Base-by-base conservation (phyloP, 176 grass and related monocot genomes). In the Ensete glaucum region DNA sequence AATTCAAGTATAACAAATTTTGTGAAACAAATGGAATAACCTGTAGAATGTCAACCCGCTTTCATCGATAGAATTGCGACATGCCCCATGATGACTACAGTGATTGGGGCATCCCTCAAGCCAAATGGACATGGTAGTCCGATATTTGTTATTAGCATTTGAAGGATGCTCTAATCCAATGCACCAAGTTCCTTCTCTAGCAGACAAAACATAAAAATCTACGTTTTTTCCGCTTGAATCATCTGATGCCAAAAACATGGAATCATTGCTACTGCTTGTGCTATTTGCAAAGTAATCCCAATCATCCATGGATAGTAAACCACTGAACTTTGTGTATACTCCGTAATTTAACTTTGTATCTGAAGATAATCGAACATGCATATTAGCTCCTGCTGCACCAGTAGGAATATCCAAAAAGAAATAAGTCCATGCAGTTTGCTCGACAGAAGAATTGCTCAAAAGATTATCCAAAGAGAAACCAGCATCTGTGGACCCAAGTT, bases 161-260 rank as follows among this genome's bases (percentile, higher is more conserved):
- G 53, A 77, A 87, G 94, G 90, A 90, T 93, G 94, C 75, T 89
- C 91, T 76, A 98, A 64, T 57, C 75, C 94, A 81, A 98, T 77
- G 79, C 84, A 86, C 94, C 94, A 98, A 68, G 80, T 93, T 72
- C 94, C 94, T 74, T 98, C 94, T 72, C 85, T 93, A n/a, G 85
- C 86, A 87, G 93, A 98, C 76, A 98, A 88, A 79, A 98, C 83
- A 85, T 85, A 98, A 75, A 98, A 79, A 80, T 91, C 88, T 82
- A 98, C 88, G 25, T 69, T 83, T 85, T 81, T 77, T 70, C 74
- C 83, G 2, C 75, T 83, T 53, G 88, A 93, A 81, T 85, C 85
- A 51, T 91, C 85, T 48, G 83, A 80, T 69, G 85, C 77, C 75
- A 85, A 87, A 75, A 84, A 82, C 58, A 87, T 77, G 54, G 90